Evolutionary conservation across 306 rosid genomes (phyloP), one percentile per base, ranked within the genome.

Genomic region (Lathyrus oleraceus): DNA sequence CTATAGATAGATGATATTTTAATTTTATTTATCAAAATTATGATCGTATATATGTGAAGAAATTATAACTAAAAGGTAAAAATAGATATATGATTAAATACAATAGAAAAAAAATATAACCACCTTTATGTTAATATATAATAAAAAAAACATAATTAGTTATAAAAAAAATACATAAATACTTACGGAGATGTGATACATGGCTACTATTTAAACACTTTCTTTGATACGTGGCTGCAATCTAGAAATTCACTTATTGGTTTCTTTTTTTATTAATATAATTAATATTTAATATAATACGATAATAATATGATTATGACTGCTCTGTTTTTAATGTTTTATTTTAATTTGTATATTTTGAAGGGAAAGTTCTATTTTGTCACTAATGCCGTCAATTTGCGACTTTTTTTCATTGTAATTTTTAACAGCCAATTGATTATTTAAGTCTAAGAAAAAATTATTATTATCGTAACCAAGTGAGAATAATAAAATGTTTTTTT

Each of bases 331-430:
- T 15, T 35, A 20, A 20, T 64, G 39, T 6, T 35, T 35, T 35
- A 35, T 10, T 66, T 5, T 1, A 21, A 43, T 19, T 21, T n/a
- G 58, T 47, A 65, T 57, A 65, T 45, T 47, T 4, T 2, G 25
- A 71, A 4, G 14, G 44, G 48, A 69, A 71, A 77, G 36, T 65
- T 45, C 70, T 43, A 58, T 43, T 72, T 72, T 72, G 25, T 67
- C 59, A 51, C 36, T 42, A 28, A 19, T 40, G 60, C 75, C 82
- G 65, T 30, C 66, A 59, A 6, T 67, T 51, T 72, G 66, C 25
- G 78, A 78, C 66, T 78, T 25, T 62, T 56, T 68, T 44, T 5
- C 62, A 27, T 10, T 47, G 5, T 23, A 17, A 4, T 30, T 65
- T 65, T 73, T 35, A 73, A 20, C 20, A 16, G 19, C 47, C 65